Percentiles rank a stretch among this genome's conserved stretches.
Conservation (phyloP, 352 stramenopile species). For the Phytophthora aleatoria region DNA sequence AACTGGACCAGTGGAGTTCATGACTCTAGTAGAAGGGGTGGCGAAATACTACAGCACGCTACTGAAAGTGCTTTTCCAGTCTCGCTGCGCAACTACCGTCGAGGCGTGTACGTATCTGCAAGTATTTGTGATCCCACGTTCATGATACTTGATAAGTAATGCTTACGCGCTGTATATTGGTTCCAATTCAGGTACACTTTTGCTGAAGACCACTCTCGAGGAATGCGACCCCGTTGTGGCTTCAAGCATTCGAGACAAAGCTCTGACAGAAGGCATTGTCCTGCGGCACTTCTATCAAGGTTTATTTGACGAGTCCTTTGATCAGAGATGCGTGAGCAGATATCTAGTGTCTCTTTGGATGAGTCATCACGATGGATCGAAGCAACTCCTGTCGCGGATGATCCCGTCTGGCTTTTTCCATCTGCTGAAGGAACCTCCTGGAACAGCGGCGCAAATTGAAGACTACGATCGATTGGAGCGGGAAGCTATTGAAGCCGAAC, state of each 20-base stretch:
- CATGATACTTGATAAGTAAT: background rate
- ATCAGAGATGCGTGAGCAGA: constrained; percentile 92
- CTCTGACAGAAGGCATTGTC: constrained; percentile 92
- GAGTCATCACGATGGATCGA: constrained; percentile 88
- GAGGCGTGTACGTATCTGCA: constrained; percentile 66
- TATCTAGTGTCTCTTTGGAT: constrained; percentile 97
- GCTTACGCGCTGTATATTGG: background rate
- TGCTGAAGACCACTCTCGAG: constrained; percentile 92
- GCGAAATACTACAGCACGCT: constrained; percentile 82
- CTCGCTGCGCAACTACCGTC: constrained; percentile 84
- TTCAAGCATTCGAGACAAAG: constrained; percentile 88
- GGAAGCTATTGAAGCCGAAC: constrained; percentile 49
- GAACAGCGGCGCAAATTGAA: constrained; percentile 79
- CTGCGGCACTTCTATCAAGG: constrained; percentile 93
- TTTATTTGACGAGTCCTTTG: constrained; percentile 92
- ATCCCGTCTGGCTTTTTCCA: constrained; percentile 90
- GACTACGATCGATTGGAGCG: constrained; percentile 90
- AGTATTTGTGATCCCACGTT: background rate
- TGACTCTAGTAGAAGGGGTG: constrained; percentile 59
- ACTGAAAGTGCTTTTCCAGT: constrained; percentile 91
- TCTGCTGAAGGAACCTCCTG: constrained; percentile 85
- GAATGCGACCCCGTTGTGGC: constrained; percentile 85
- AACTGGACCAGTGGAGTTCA: constrained; percentile 75
- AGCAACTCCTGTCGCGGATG: constrained; percentile 90
- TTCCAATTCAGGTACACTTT: constrained; percentile 69